These are phyloP conservation scores for Russula sp. DNA, from an alignment of 768 basidiomycete genomes.

Conservation along the genomic window DNA sequence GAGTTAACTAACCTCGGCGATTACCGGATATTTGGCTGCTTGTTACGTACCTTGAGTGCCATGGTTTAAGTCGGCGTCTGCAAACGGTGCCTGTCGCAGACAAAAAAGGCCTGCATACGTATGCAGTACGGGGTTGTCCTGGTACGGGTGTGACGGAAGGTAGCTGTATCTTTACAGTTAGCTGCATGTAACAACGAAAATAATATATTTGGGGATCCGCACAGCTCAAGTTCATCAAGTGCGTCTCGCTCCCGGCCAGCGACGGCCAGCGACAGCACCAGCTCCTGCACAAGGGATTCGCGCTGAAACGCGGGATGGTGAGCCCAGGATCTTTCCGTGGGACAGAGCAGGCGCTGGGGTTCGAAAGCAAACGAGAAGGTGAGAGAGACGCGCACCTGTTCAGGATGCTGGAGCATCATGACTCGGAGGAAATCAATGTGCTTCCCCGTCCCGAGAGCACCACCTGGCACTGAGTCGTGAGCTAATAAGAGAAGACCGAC, in stretches of 20 bases:
- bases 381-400: slow-evolving; percentile 45
- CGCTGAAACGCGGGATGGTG: slow-evolving; percentile 41
- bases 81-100: slow-evolving; percentile 53
- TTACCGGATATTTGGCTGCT: not conserved
- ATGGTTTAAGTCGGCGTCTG: slow-evolving; percentile 1
- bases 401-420: slow-evolving; percentile 65
- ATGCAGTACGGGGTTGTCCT: slow-evolving; percentile 73
- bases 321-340: not conserved
- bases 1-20: not conserved
- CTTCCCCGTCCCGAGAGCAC: slow-evolving; percentile 27
- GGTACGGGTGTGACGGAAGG: slow-evolving; percentile 82
- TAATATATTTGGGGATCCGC: slow-evolving; percentile 27
- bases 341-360: not conserved
- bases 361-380: slow-evolving; percentile 4
- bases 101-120: slow-evolving; percentile 75
- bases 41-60: slow-evolving; percentile 9
- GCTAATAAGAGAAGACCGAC: slow-evolving; percentile 53
- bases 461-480: slow-evolving; percentile 24
- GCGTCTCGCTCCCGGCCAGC: slow-evolving; percentile 58
- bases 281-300: slow-evolving; percentile 67
- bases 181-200: slow-evolving; percentile 6
- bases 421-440: slow-evolving; percentile 56
- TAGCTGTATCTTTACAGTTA: slow-evolving; percentile 44
- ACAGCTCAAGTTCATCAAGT: slow-evolving; percentile 84
- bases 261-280: slow-evolving; percentile 61